These are phyloP conservation scores for Zalaria sp. DNA, from an alignment of 2,329 filamentous ascomycete genomes.

Conservation along the genomic window DNA sequence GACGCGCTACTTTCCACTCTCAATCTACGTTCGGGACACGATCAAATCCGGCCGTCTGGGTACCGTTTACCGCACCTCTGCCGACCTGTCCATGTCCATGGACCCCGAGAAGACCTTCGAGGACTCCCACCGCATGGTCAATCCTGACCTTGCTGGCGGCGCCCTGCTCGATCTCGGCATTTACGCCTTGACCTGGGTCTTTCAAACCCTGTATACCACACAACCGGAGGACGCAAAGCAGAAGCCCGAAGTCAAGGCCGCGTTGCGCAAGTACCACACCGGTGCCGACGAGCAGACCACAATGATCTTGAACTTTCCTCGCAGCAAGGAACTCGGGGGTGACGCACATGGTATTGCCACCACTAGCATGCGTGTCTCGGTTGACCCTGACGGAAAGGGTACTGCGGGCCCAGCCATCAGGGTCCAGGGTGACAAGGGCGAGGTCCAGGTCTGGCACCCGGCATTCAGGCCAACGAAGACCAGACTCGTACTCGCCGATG, in stretches of 20 bases:
- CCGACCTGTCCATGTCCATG: constrained; percentile 45
- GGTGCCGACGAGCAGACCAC: constrained; percentile 68
- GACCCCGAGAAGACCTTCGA: constrained; percentile 46
- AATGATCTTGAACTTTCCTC: constrained; percentile 63
- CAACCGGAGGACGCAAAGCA: constrained; percentile 51
- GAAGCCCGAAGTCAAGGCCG: constrained; percentile 50
- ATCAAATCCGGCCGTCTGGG: constrained; percentile 41
- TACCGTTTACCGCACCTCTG: constrained; percentile 40
- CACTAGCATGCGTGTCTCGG: constrained; percentile 47
- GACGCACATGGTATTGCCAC: constrained; percentile 52
- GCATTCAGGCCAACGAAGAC: constrained; percentile 49
- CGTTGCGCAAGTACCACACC: constrained; percentile 59
- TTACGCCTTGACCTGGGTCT: constrained; percentile 82
- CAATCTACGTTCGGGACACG: constrained; percentile 58
- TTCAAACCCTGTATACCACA: constrained; percentile 75
- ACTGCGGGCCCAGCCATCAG: constrained; percentile 54
- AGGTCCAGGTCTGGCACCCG: constrained; percentile 65
- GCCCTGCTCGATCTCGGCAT: constrained; percentile 74
- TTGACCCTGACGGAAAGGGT: constrained; percentile 47
- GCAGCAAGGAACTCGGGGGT: constrained; percentile 27
- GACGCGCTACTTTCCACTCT: constrained; percentile 80
- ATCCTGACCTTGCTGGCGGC: constrained; percentile 68
- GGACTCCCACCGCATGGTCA: constrained; percentile 64
- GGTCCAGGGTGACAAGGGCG: constrained; percentile 67
- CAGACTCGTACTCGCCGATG: constrained; percentile 23